Base-by-base conservation (phyloP, 139 green algal genomes). In the Chlamydomonas sp. region DNA sequence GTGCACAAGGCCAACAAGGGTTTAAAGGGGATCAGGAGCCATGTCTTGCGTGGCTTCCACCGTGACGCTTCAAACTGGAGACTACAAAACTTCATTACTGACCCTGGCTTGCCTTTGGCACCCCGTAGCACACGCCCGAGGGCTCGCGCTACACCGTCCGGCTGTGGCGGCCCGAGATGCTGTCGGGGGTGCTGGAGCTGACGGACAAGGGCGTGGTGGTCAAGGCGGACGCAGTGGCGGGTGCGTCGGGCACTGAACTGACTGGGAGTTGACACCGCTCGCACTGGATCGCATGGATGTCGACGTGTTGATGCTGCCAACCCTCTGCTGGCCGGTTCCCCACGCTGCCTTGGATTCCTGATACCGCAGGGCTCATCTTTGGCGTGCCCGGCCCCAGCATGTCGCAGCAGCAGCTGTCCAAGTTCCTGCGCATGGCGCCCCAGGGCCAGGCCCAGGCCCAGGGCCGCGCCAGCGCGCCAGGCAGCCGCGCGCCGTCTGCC, bases 121-220 rank as follows among this genome's bases (percentile, higher is more conserved):
- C 5, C 71, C 20, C 71, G 79, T 73, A 87, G 83, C 83, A 87
- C 63, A 87, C 83, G 20, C 15, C 83, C 5, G 63, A 31, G 4
- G 83, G 83, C 62, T 76, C 83, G 63, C 83, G 66, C n/a, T 87
- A 87, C 83, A 76, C 62, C 15, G 58, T 90, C 8, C 64, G 66
- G 76, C 87, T 90, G 74, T 90, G 87, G 87, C 75, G 80, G 58
- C 80, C 87, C 0, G 87, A 90, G 75, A 63, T 86, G 80, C 63
- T 90, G 4, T 76, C 73, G 14, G 77, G 87, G n/a, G 75, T 84
- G 8, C 59, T 90, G 12, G 87, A 88, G 80, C 69, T 90, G 4
- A 85, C 78, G 59, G 73, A 90, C 7, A 68, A 59, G 2, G 73
- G 87, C 63, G 60, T 63, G 12, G 72, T 90, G 2, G 8, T 78